Conservation (phyloP, 495 filamentous ascomycete species). For the Penicillium turbatum region DNA sequence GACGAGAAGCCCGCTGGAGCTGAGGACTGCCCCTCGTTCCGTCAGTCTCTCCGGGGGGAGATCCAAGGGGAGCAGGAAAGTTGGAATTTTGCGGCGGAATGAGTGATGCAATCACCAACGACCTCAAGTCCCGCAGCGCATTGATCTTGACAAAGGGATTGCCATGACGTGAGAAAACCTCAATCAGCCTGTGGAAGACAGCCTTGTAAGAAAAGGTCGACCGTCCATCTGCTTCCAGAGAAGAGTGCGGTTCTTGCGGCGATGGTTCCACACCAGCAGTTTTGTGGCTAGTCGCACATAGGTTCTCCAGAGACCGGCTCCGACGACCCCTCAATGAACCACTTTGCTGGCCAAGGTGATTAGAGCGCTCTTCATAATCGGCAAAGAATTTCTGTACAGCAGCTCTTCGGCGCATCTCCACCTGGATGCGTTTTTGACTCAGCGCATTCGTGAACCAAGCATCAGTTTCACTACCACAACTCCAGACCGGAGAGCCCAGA, state of each 20-base stretch:
- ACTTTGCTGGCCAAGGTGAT: slow-evolving; percentile 22
- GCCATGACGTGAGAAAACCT: slow-evolving; percentile 84
- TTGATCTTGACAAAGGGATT: slow-evolving; percentile 85
- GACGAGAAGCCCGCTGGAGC: slow-evolving; percentile 24
- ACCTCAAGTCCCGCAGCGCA: slow-evolving; percentile 76
- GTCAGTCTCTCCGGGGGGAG: slow-evolving; percentile 2
- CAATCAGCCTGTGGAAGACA: slow-evolving; percentile 74
- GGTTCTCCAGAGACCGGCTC: slow-evolving; percentile 34
- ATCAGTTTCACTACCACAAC: slow-evolving; percentile 85
- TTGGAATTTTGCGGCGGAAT: slow-evolving; percentile 45
- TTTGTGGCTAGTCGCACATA: neutral
- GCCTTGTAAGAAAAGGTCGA: slow-evolving; percentile 62
- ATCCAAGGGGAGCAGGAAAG: slow-evolving; percentile 5
- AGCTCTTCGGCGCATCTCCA: slow-evolving; percentile 60
- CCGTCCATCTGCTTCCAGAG: slow-evolving; percentile 11
- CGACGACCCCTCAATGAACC: slow-evolving; percentile 23
- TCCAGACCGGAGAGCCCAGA: slow-evolving; percentile 78
- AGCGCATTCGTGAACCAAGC: slow-evolving; percentile 76
- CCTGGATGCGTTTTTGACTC: slow-evolving; percentile 71
- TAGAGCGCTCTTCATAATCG: slow-evolving; percentile 36
- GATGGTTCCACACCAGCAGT: neutral
- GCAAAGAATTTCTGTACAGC: slow-evolving; percentile 47
- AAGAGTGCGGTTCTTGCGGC: neutral
- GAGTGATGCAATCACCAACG: slow-evolving; percentile 72
- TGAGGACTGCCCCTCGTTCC: slow-evolving; percentile 1